Percentiles rank a stretch among this genome's conserved stretches.
Evolutionary conservation across 345 rosid genomes (phyloP).

Genomic region (Aurinia saxatilis): DNA sequence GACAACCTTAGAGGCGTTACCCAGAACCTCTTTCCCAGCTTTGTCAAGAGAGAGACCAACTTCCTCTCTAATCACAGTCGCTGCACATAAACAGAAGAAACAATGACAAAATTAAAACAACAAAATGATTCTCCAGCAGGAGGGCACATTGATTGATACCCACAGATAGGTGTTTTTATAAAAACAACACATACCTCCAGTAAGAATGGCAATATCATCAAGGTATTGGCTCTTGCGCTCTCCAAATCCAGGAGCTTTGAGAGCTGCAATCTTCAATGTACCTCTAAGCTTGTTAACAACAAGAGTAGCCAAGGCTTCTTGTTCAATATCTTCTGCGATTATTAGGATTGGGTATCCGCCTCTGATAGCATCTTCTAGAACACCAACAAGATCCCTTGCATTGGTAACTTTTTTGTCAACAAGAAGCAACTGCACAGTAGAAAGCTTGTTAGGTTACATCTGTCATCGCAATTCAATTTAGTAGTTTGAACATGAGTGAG

Average conservation of each 20-base stretch:
- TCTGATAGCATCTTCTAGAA: slow-evolving; percentile 89
- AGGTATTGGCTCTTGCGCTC: slow-evolving; percentile 96
- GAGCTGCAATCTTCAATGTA: slow-evolving; percentile 86
- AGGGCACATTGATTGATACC: not conserved
- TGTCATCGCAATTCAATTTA: not conserved
- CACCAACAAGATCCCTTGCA: slow-evolving; percentile 82
- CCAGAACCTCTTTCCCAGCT: slow-evolving; percentile 85
- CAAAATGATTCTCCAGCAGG: not conserved
- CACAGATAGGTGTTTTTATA: not conserved
- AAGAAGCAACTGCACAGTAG: slow-evolving; percentile 70
- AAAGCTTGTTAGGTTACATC: not conserved
- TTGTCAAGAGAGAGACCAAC: slow-evolving; percentile 93
- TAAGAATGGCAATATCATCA: slow-evolving; percentile 92
- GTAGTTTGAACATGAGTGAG: not conserved
- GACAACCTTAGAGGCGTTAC: slow-evolving; percentile 89
- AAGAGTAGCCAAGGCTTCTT: slow-evolving; percentile 95
- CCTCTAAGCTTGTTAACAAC: slow-evolving; percentile 96
- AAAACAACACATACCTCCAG: slow-evolving; percentile 45
- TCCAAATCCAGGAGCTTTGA: slow-evolving; percentile 97
- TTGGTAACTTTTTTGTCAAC: slow-evolving; percentile 96
- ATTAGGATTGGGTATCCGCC: slow-evolving; percentile 67
- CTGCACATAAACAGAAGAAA: slow-evolving; percentile 27
- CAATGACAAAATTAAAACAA: not conserved
- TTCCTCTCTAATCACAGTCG: slow-evolving; percentile 76
- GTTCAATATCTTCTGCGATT: slow-evolving; percentile 94